These are phyloP conservation scores for Yamadazyma atmosphaerica DNA, from an alignment of 1,139 yeast genomes.

Conservation along the genomic window DNA sequence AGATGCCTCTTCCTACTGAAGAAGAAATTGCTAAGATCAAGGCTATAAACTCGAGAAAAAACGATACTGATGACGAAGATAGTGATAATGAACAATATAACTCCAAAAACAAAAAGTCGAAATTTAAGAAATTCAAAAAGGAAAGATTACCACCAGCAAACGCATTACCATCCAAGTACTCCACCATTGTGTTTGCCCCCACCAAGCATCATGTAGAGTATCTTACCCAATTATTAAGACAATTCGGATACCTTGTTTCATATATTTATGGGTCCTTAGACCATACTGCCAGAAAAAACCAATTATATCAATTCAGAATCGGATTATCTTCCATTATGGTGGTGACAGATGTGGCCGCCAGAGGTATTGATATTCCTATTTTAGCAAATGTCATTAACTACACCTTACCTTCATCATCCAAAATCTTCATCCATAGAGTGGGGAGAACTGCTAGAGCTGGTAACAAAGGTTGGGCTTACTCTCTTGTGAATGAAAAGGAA, in stretches of 20 bases:
- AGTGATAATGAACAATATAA: conserved; percentile 34
- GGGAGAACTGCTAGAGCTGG: conserved; percentile 99
- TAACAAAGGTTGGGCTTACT: conserved; percentile 95
- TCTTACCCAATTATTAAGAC: conserved; percentile 63
- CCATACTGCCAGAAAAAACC: conserved; percentile 91
- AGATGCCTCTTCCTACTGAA: conserved; percentile 75
- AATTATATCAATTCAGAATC: conserved; percentile 77
- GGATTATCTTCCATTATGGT: conserved; percentile 84
- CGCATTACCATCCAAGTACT: conserved; percentile 76
- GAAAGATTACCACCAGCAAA: conserved; percentile 74
- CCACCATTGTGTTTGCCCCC: conserved; percentile 93
- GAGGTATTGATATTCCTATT: conserved; percentile 98
- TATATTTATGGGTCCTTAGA: conserved; percentile 93
- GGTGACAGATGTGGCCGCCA: conserved; percentile 98
- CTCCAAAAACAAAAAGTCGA: conserved; percentile 29
- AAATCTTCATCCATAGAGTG: conserved; percentile 93
- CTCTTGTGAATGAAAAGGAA: conserved; percentile 82
- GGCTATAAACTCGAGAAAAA: conserved; percentile 43
- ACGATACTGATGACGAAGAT: conserved; percentile 52
- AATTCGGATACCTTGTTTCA: conserved; percentile 83
- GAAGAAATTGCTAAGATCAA: conserved; percentile 59
- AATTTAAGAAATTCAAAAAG: conserved; percentile 45
- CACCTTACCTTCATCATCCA: conserved; percentile 88
- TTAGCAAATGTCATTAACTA: conserved; percentile 92
- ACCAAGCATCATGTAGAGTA: conserved; percentile 98